Percentiles rank a stretch among this genome's conserved stretches.
phyloP scores from a whole-genome alignment of 352 stramenopile species.

The Phytophthora gonapodyides region DNA sequence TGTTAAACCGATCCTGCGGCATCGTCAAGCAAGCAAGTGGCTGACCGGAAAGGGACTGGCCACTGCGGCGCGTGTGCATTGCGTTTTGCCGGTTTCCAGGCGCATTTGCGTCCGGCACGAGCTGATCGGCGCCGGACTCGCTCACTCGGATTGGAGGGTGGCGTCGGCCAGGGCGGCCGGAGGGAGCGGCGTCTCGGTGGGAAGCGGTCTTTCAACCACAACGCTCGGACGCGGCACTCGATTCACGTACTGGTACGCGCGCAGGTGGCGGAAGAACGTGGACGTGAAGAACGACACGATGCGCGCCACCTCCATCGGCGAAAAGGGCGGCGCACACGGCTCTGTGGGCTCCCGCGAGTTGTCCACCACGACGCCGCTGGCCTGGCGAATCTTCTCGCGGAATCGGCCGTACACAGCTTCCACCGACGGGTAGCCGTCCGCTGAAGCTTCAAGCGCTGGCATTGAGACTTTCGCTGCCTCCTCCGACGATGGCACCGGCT shows the following conservation, averaged over 20 bases:
- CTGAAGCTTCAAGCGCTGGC: neutral
- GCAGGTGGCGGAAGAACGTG: conserved; percentile 73
- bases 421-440: conserved; percentile 29
- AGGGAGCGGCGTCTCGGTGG: conserved; percentile 56
- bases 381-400: conserved; percentile 32
- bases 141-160: conserved; percentile 13
- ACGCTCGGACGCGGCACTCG: conserved; percentile 32
- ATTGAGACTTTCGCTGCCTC: neutral
- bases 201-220: conserved; percentile 35
- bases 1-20: conserved; percentile 20
- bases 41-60: conserved; percentile 13
- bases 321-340: conserved; percentile 22
- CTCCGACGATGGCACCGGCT: conserved; percentile 10
- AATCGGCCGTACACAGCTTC: conserved; percentile 50
- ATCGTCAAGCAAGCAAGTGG: conserved; percentile 18
- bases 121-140: conserved; percentile 9
- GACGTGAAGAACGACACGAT: conserved; percentile 74
- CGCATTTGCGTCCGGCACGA: conserved; percentile 19
- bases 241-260: conserved; percentile 61
- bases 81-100: conserved; percentile 29
- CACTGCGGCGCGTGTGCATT: conserved; percentile 16
- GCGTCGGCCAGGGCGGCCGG: conserved; percentile 41
- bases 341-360: neutral
- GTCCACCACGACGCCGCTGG: conserved; percentile 10
- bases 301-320: conserved; percentile 45